phyloP scores from a whole-genome alignment of 805 yeast genomes.

The Wickerhamiella qilinensis region DNA sequence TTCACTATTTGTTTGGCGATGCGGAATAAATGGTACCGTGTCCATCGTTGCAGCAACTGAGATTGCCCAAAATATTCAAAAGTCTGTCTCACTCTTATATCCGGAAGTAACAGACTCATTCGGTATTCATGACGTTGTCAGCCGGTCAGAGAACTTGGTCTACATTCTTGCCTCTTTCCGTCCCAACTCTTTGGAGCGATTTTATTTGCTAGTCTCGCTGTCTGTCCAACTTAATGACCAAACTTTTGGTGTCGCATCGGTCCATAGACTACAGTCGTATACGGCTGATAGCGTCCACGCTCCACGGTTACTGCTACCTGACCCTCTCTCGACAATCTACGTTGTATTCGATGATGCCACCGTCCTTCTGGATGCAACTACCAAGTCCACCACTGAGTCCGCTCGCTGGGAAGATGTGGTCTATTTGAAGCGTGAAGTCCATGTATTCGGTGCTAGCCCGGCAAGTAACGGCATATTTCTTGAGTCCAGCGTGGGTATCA shows the following conservation, averaged over 20 bases:
- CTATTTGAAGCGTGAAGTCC: slow-evolving; percentile 34
- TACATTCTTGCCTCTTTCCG: slow-evolving; percentile 34
- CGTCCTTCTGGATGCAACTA: slow-evolving; percentile 47
- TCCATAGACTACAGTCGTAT: slow-evolving; percentile 46
- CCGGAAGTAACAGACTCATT: slow-evolving; percentile 37
- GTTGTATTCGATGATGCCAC: slow-evolving; percentile 44
- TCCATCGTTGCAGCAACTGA: slow-evolving; percentile 25
- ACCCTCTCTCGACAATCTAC: slow-evolving; percentile 43
- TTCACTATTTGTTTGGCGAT: slow-evolving; percentile 32
- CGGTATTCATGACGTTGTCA: slow-evolving; percentile 46
- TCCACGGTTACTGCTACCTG: slow-evolving; percentile 41
- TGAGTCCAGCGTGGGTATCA: slow-evolving; percentile 19
- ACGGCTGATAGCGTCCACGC: slow-evolving; percentile 19
- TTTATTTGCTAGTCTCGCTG: slow-evolving; percentile 37
- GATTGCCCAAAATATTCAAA: slow-evolving; percentile 24
- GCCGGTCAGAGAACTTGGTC: slow-evolving; percentile 27
- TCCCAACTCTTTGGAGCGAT: slow-evolving; percentile 21
- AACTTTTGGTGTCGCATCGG: slow-evolving; percentile 36
- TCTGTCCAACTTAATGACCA: slow-evolving; percentile 29
- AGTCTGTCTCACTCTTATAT: slow-evolving; percentile 30
- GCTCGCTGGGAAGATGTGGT: slow-evolving; percentile 69
- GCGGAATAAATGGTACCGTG: slow-evolving; percentile 30
- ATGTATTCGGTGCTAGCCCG: slow-evolving; percentile 38
- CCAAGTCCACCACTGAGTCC: slow-evolving; percentile 11
- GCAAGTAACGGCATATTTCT: slow-evolving; percentile 46